Evolutionary conservation across 139 green algal species (phyloP).

Genomic region (Tetratostichococcus sp.): DNA sequence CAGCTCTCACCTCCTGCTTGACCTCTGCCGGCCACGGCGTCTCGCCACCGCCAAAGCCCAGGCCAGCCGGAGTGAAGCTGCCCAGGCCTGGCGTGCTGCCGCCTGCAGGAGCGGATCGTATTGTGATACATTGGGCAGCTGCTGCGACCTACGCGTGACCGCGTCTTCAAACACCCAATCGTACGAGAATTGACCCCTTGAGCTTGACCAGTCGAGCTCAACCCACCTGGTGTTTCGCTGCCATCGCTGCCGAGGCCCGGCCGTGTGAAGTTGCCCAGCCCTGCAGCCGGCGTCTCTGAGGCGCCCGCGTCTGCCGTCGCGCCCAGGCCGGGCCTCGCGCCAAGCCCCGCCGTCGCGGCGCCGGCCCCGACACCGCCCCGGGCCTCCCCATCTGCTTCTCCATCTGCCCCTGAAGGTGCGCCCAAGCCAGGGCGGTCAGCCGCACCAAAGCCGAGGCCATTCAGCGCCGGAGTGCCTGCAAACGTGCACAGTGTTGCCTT

Average conservation of each 20-base stretch:
- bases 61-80: neutral
- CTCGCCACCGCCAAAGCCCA: neutral
- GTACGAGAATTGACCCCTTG: too few species aligned
- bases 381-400: neutral
- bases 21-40: neutral
- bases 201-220: too few species aligned
- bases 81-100: neutral
- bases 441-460: neutral
- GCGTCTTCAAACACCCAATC: too few species aligned
- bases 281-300: too few species aligned
- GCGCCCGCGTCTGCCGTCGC: too few species aligned
- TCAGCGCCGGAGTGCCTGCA: neutral
- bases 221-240: neutral
- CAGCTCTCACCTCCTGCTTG: neutral
- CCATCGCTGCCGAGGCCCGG: neutral
- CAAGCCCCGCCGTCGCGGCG: neutral
- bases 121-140: neutral
- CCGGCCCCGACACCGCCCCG: neutral
- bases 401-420: neutral
- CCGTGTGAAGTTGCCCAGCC: neutral
- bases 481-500: too few species aligned
- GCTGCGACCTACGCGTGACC: too few species aligned
- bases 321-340: neutral
- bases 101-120: neutral
- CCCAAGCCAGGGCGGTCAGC: neutral